Percentiles rank a stretch among this genome's conserved stretches.
Conservation (phyloP, 192 early-diverging fungal genomes). For the Geosiphon pyriformis region DNA sequence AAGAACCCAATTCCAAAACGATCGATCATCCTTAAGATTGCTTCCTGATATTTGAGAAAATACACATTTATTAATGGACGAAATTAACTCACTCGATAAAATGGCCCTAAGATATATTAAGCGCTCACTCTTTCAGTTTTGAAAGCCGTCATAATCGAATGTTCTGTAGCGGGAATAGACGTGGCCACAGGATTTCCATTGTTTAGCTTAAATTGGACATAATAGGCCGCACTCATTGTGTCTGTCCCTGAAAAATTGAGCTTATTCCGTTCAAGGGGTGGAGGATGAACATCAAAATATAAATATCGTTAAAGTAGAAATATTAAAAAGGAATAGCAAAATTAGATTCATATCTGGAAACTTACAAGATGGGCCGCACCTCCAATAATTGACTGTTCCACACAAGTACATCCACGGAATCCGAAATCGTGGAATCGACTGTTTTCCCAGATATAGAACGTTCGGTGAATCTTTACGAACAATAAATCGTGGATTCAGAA, state of each 20-base stretch:
- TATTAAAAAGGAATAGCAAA: too few relatives aligned
- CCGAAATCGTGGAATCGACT: slow-evolving; percentile 84
- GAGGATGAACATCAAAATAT: too few relatives aligned
- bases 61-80: too few relatives aligned
- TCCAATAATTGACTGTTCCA: slow-evolving; percentile 83
- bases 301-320: too few relatives aligned
- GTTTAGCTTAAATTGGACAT: slow-evolving; percentile 75
- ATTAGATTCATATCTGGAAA: background rate
- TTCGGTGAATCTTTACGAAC: too few relatives aligned
- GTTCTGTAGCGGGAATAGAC: slow-evolving; percentile 85
- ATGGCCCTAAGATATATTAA: background rate
- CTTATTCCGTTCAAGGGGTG: too few relatives aligned
- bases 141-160: slow-evolving; percentile 83
- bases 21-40: slow-evolving; percentile 60
- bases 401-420: slow-evolving; percentile 81
- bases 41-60: slow-evolving; percentile 45
- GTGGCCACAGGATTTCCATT: slow-evolving; percentile 63
- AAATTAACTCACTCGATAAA: too few relatives aligned
- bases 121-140: slow-evolving; percentile 54
- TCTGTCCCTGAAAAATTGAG: slow-evolving; percentile 80
- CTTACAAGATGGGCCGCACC: slow-evolving; percentile 75
- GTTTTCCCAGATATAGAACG: slow-evolving; percentile 7
- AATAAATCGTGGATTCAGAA: background rate
- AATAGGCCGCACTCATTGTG: slow-evolving; percentile 73
- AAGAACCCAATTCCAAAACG: slow-evolving; percentile 66